phyloP scores from a whole-genome alignment of 345 rosid genomes.

The Cardamine resedifolia region DNA sequence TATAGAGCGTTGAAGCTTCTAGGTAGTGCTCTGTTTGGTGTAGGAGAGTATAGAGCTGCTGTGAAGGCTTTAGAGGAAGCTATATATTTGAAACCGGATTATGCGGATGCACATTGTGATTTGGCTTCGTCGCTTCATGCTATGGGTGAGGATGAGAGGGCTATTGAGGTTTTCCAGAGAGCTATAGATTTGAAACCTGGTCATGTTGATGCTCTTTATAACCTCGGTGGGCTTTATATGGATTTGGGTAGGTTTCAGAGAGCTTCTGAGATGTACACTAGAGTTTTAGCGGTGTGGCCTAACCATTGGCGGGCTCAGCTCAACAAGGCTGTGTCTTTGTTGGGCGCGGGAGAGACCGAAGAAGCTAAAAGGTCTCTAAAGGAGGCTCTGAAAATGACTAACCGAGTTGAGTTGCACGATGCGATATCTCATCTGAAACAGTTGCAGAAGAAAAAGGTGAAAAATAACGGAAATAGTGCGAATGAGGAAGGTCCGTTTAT shows the following conservation, averaged over 20 bases:
- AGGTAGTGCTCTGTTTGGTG: constrained; percentile 98
- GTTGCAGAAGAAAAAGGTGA: constrained; percentile 73
- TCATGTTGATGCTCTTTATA: constrained; percentile 88
- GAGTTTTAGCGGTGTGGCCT: constrained; percentile 91
- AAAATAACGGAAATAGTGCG: constrained; percentile 48
- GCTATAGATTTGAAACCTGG: constrained; percentile 95
- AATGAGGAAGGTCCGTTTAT: constrained; percentile 68
- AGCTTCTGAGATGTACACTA: constrained; percentile 90
- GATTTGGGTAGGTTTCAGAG: constrained; percentile 92
- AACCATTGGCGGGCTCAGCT: constrained; percentile 99
- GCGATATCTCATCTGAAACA: constrained; percentile 85
- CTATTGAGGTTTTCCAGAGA: constrained; percentile 91
- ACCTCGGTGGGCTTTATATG: constrained; percentile 97
- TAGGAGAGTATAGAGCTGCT: constrained; percentile 94
- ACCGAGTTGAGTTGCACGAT: constrained; percentile 89
- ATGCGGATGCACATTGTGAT: constrained; percentile 98
- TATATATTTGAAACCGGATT: constrained; percentile 86
- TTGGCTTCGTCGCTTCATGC: constrained; percentile 91
- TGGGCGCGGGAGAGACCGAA: constrained; percentile 92
- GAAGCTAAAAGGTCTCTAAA: constrained; percentile 87
- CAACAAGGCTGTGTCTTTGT: constrained; percentile 83
- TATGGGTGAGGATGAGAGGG: constrained; percentile 91
- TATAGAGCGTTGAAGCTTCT: constrained; percentile 91
- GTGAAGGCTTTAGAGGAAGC: constrained; percentile 97
- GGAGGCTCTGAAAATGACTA: constrained; percentile 93